Conservation (phyloP, 805 yeast genomes). For the Starmerella asiatica region DNA sequence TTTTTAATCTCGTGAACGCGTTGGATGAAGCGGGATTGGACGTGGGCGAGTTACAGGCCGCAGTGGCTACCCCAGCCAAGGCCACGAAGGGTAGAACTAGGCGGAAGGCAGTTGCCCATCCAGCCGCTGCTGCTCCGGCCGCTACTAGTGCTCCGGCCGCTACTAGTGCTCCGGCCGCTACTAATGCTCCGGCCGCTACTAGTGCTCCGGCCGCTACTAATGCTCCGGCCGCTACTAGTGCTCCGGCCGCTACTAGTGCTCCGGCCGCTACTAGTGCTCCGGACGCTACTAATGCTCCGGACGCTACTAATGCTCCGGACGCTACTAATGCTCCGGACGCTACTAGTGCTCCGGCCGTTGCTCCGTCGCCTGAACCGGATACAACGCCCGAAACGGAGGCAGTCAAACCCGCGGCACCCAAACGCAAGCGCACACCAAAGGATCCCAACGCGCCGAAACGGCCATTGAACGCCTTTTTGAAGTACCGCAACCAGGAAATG, state of each 20-base stretch:
- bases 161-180: not conserved
- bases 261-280: constrained; percentile 5
- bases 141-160: not conserved
- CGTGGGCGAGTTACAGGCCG: constrained; percentile 29
- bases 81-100: no score
- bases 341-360: no score
- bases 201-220: not conserved
- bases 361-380: no score
- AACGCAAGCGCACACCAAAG: constrained; percentile 38
- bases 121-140: not conserved
- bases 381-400: no score
- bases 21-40: constrained; percentile 35
- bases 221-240: not conserved
- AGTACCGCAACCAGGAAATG: constrained; percentile 61
- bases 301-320: not conserved
- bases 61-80: no score
- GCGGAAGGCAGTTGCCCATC: no score
- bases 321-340: not conserved
- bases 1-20: constrained; percentile 59
- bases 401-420: constrained; percentile 10
- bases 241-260: constrained; percentile 2
- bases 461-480: constrained; percentile 78
- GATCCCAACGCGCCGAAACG: constrained; percentile 96
- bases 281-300: constrained; percentile 6
- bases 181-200: not conserved